Base-by-base conservation (phyloP, 2,329 filamentous ascomycete genomes). In the Huntiella savannae region DNA sequence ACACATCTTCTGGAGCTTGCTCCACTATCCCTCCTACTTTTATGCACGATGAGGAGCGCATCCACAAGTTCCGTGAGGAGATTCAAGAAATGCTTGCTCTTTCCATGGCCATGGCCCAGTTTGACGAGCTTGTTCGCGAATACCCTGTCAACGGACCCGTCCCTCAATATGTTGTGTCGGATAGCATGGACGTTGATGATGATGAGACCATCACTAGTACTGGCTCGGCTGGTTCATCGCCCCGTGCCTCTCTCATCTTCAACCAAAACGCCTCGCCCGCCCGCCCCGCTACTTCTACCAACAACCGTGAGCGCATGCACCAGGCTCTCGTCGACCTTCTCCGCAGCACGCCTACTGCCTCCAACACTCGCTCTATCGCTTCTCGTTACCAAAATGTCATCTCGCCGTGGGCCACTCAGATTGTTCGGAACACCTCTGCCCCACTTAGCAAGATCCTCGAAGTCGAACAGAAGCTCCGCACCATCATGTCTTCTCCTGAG, bases 41-140 rank as follows among this genome's bases (percentile, higher is more conserved):
- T 53, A 60, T 75, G 39, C 78, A 78, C 46, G 75, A 79, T 52
- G 74, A 78, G 54, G 75, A 79, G 56, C 70, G 75, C 28, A 62
- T 79, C 38, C 55, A 69, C 43, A 77, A 77, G 55, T 63, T 79
- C 33, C 68, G 73, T 13, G 66, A 69, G 5, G 75, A 79, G 55
- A 67, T 78, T 59, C 63, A 71, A 28, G 74, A 79, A 53, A 66
- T 70, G 46, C 69, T 79, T 54, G 77, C 77, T 55, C 57, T 79
- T 10, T 73, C 78, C 49, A 65, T 79, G 12, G 79, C 75, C 62
- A 75, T 76, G 70, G 66, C 65, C 19, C 64, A 72, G 51, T 75
- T 69, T 52, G 71, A 75, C 48, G 63, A 67, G 7, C 57, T 72
- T 16, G 34, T 28, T 15, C 40, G 33, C 16, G 40, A 42, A 40